Evolutionary conservation across 2,329 filamentous ascomycete species (phyloP).

Genomic region (Purpureocillium lavendulum): DNA sequence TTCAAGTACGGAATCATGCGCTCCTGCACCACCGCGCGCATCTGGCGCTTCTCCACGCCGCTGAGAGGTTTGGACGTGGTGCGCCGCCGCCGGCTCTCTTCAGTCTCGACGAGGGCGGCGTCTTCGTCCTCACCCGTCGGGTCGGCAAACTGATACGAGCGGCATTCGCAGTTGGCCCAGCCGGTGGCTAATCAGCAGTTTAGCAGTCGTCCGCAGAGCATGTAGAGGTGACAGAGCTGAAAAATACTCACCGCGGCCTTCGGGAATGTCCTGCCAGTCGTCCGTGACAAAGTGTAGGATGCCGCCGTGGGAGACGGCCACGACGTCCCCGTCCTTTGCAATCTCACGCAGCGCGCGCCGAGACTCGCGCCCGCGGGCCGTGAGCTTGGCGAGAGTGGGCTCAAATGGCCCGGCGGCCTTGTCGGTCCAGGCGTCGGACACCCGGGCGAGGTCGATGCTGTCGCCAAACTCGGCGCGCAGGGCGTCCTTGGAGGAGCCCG

Average conservation of each 20-base stretch:
- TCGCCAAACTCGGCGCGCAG: slow-evolving; percentile 54
- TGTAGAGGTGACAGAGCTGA: background rate
- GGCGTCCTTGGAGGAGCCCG: slow-evolving; percentile 49
- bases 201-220: background rate
- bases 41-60: slow-evolving; percentile 35
- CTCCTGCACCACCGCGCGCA: slow-evolving; percentile 28
- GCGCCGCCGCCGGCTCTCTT: slow-evolving; percentile 36
- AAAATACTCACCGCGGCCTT: slow-evolving; percentile 27
- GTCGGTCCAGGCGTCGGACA: slow-evolving; percentile 62
- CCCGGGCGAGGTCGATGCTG: slow-evolving; percentile 53
- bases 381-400: slow-evolving; percentile 43
- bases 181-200: slow-evolving; percentile 47
- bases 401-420: slow-evolving; percentile 45
- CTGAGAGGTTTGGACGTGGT: slow-evolving; percentile 30
- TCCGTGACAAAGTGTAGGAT: slow-evolving; percentile 80
- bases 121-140: slow-evolving; percentile 37
- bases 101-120: slow-evolving; percentile 39
- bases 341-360: slow-evolving; percentile 48
- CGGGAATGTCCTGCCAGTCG: slow-evolving; percentile 60
- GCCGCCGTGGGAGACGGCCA: slow-evolving; percentile 74
- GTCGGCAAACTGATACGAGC: slow-evolving; percentile 57
- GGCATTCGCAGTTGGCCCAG: slow-evolving; percentile 67
- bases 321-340: slow-evolving; percentile 52
- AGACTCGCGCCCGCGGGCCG: slow-evolving; percentile 51
- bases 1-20: slow-evolving; percentile 30